phyloP scores from a whole-genome alignment of 768 basidiomycete genomes.

The Hemileccinum rubropunctum region DNA sequence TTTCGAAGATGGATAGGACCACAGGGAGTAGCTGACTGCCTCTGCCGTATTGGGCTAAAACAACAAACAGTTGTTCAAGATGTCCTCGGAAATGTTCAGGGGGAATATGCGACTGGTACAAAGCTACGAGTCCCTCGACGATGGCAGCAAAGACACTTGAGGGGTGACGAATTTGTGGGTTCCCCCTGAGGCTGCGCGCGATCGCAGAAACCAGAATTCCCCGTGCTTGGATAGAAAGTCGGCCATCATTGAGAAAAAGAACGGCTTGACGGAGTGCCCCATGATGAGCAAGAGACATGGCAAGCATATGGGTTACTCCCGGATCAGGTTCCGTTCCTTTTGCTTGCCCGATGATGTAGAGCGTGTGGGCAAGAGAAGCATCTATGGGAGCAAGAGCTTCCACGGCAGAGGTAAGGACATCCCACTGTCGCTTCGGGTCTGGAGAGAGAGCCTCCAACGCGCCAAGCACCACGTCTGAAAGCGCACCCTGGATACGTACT shows the following conservation, averaged over 20 bases:
- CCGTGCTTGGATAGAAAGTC: conserved; percentile 29
- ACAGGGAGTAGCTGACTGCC: conserved; percentile 37
- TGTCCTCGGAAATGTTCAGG: conserved; percentile 39
- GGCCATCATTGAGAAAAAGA: conserved; percentile 33
- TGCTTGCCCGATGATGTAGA: conserved; percentile 33
- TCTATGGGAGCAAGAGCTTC: conserved; percentile 27
- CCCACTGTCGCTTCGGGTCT: conserved; percentile 23
- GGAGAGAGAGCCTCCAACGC: conserved; percentile 26
- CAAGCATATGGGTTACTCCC: conserved; percentile 29
- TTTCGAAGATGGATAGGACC: conserved; percentile 37
- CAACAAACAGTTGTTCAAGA: conserved; percentile 44
- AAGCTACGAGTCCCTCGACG: conserved; percentile 31
- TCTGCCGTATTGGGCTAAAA: conserved; percentile 38
- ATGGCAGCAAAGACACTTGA: conserved; percentile 32
- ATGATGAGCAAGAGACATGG: conserved; percentile 27
- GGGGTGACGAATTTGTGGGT: conserved; percentile 31
- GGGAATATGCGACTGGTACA: conserved; percentile 37
- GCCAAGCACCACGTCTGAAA: conserved; percentile 32
- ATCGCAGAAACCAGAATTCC: conserved; percentile 40
- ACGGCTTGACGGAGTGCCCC: conserved; percentile 28
- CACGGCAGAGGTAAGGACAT: conserved; percentile 25
- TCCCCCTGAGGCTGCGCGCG: conserved; percentile 36
- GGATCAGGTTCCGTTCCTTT: conserved; percentile 23
- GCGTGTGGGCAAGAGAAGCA: conserved; percentile 27
- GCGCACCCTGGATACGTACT: conserved; percentile 26